A percentile compares a stretch with the other conserved stretches of the same genome.
Conservation (phyloP, 164 flowering plant species). For the Buxus sempervirens region DNA sequence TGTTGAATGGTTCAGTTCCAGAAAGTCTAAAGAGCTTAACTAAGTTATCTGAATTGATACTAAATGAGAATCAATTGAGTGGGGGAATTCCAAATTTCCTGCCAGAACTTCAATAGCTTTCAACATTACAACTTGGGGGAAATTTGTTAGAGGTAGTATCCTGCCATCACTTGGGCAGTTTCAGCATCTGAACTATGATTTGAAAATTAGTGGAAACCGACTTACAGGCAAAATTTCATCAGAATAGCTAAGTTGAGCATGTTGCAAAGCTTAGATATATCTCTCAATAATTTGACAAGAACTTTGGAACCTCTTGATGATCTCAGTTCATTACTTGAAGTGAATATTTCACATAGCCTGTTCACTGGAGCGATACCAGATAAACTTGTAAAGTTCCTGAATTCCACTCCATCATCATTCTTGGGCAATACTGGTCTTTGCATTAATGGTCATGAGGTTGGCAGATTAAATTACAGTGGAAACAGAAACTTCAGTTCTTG, state of each 20-base stretch:
- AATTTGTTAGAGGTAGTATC: constrained; percentile 42
- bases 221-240: constrained; percentile 39
- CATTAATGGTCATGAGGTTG: constrained; percentile 18
- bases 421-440: constrained; percentile 43
- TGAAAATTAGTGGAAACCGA: constrained; percentile 46
- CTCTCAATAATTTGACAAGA: constrained; percentile 51
- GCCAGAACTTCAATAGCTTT: constrained; percentile 29
- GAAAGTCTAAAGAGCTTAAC: constrained; percentile 31
- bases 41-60: constrained; percentile 26
- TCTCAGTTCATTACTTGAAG: constrained; percentile 17
- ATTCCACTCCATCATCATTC: constrained; percentile 39
- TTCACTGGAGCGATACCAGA: constrained; percentile 47
- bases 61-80: constrained; percentile 42
- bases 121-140: constrained; percentile 45
- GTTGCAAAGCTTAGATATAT: constrained; percentile 40
- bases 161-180: constrained; percentile 35
- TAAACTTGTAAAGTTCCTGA: constrained; percentile 29
- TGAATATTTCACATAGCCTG: constrained; percentile 43
- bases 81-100: constrained; percentile 47
- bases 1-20: constrained; percentile 46
- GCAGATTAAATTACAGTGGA: not conserved
- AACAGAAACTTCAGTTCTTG: constrained; percentile 24
- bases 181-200: constrained; percentile 24
- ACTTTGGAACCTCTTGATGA: constrained; percentile 23
- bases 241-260: constrained; percentile 26